Conservation (phyloP, 768 basidiomycete species). For the Russula earlei region DNA sequence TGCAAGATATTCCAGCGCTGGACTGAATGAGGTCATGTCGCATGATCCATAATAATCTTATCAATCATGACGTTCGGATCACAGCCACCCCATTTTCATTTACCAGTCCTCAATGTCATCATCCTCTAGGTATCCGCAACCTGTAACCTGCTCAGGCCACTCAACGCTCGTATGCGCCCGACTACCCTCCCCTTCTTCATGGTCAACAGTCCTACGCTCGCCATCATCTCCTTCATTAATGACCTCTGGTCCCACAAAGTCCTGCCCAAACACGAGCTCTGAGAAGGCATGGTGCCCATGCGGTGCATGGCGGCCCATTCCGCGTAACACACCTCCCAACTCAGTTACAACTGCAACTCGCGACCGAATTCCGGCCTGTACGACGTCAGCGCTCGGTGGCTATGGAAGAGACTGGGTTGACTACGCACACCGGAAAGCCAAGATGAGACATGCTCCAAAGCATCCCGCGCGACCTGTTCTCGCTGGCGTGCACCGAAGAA, state of each 20-base stretch:
- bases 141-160: neutral
- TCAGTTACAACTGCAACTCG: constrained; percentile 8
- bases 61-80: neutral
- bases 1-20: neutral
- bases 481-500: constrained; percentile 61
- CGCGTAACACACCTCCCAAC: constrained; percentile 10
- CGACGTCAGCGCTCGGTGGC: neutral
- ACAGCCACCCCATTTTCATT: too few relatives aligned
- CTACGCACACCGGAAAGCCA: constrained; percentile 41
- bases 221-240: constrained; percentile 7
- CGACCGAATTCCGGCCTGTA: constrained; percentile 11
- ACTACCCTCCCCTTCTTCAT: neutral
- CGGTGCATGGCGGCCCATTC: neutral
- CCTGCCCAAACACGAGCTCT: constrained; percentile 12
- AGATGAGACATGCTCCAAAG: constrained; percentile 42
- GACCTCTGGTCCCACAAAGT: neutral
- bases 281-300: constrained; percentile 13
- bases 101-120: constrained; percentile 18
- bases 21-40: too few relatives aligned
- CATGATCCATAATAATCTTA: too few relatives aligned
- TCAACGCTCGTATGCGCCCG: neutral
- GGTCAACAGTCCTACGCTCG: neutral
- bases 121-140: constrained; percentile 15
- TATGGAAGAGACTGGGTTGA: neutral
- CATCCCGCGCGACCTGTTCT: constrained; percentile 53